Base-by-base conservation (phyloP, 2,329 filamentous ascomycete genomes). In the Coniella vitis region DNA sequence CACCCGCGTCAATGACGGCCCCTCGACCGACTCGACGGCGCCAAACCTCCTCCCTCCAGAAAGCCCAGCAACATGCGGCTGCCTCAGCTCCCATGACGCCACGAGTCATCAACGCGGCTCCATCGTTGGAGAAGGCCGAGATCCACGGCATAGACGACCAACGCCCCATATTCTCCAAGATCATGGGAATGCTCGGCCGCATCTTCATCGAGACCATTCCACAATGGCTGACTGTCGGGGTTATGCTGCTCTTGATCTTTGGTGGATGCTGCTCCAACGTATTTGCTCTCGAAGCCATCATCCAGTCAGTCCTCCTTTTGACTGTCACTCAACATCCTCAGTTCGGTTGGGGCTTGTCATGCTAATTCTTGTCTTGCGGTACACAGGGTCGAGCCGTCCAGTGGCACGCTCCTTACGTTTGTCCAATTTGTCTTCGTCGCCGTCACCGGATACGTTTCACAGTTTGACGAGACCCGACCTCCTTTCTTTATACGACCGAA, bases 281-380 rank as follows among this genome's bases (percentile, higher is more conserved):
- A n/a, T 97, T 95, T 69, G 89, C 91, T 36, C 76, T 98, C 49
- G 93, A 98, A 68, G 87, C 88, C 40, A 95, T 97, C 59, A 83
- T 98, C 63, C 94, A 93, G 87, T 93, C 71, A 78, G 83, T 71
- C 42, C 25, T 17, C 25, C 25, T 10, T 5, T 29, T 29, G 5
- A 10, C 25, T 10, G 5, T 29, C 9, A 19, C 12, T 14, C 19
- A n/a, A n/a, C 32, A 17, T 4, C 22, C 14, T 16, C 16, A 14
- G 12, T 22, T 4, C 17, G 22, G 17, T 34, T 32, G 45, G 49
- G 42, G 41, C 52, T 49, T 53, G 20, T 7, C 7, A n/a, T 19
- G 36, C 40, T 47, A 59, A 62, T 53, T 43, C 58, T 45, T 21
- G 8, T 25, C 25, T 40, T 25, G 8, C 38, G 10, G 39, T 46